phyloP scores from a whole-genome alignment of 192 early-diverging fungal species.

The Dissophora globulifera region DNA sequence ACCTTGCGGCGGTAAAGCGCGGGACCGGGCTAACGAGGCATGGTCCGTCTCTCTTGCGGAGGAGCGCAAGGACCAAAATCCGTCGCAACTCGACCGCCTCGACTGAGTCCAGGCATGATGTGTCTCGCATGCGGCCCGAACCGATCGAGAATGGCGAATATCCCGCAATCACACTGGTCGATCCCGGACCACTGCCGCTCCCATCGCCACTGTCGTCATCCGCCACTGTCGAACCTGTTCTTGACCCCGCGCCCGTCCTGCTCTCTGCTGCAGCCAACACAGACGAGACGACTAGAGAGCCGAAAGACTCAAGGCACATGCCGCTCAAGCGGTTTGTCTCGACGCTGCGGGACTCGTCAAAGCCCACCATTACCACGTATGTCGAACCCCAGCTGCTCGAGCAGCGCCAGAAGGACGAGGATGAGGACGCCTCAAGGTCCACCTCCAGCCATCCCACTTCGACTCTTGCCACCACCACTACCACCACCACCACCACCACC shows the following conservation, averaged over 20 bases:
- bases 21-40: slow-evolving; percentile 45
- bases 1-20: slow-evolving; percentile 47
- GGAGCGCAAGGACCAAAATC: slow-evolving; percentile 64
- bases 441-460: neutral
- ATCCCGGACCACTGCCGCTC: slow-evolving; percentile 37
- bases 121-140: slow-evolving; percentile 23
- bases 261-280: no score
- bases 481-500: neutral
- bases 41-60: slow-evolving; percentile 54
- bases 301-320: neutral
- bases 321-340: slow-evolving; percentile 49
- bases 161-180: slow-evolving; percentile 40
- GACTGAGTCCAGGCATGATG: slow-evolving; percentile 16
- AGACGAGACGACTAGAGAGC: neutral
- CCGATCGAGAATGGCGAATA: slow-evolving; percentile 40
- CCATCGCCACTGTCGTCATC: slow-evolving; percentile 1
- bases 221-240: no score
- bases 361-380: slow-evolving; percentile 48
- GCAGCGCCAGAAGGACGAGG: slow-evolving; percentile 32
- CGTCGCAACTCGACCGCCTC: slow-evolving; percentile 58
- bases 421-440: slow-evolving; percentile 10
- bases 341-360: slow-evolving; percentile 38
- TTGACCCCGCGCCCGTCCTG: no score
- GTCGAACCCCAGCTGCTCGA: slow-evolving; percentile 43
- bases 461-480: neutral